phyloP scores from a whole-genome alignment of 108 stramenopile genomes.

The Fragilariopsis cylindrus region DNA sequence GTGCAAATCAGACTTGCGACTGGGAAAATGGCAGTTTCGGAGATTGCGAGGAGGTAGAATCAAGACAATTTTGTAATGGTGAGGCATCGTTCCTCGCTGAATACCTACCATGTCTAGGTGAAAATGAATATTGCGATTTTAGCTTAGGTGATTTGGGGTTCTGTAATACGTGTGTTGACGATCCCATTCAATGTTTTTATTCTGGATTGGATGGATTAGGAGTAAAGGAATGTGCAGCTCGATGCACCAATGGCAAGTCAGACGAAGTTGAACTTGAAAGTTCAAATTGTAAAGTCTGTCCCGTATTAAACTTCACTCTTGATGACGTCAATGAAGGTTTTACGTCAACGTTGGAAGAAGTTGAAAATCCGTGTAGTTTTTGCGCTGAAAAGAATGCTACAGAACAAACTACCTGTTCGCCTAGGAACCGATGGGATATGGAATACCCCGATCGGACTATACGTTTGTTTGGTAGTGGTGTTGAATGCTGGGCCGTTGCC shows the following conservation, averaged over 20 bases:
- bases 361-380: conserved; percentile 8
- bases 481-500: conserved; percentile 13
- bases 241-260: background rate
- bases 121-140: conserved; percentile 3
- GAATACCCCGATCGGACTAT: conserved; percentile 4
- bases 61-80: background rate
- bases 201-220: background rate
- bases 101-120: background rate
- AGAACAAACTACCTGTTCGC: background rate
- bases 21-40: background rate
- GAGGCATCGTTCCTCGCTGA: background rate
- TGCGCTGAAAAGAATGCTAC: background rate
- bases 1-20: background rate
- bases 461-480: background rate
- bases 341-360: background rate
- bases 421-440: background rate
- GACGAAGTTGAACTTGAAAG: background rate
- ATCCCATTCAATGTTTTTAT: background rate
- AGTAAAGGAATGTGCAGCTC: background rate
- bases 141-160: background rate
- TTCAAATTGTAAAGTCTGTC: conserved; percentile 4
- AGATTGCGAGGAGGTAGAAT: background rate
- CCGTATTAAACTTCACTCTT: background rate
- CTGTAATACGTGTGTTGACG: background rate
- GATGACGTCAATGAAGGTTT: conserved; percentile 6